These are phyloP conservation scores for Panaeolus cyanescens DNA, from an alignment of 768 basidiomycete genomes.

Conservation along the genomic window DNA sequence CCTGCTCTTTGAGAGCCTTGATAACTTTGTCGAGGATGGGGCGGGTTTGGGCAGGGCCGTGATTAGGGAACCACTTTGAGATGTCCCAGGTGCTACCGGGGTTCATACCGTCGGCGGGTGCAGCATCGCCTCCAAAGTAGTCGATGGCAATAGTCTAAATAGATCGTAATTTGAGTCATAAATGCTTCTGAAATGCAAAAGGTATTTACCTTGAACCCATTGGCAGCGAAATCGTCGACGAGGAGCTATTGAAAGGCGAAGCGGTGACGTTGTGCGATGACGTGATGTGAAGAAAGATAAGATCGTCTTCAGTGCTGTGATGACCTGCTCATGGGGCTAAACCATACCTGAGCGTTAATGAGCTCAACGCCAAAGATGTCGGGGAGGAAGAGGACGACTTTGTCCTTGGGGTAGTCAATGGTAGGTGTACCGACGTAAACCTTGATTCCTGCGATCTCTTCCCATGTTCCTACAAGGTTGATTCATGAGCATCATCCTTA, in stretches of 20 bases:
- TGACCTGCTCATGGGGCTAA: not conserved
- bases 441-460: slow-evolving; percentile 48
- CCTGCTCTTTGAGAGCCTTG: slow-evolving; percentile 54
- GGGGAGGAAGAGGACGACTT: slow-evolving; percentile 55
- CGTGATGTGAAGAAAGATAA: not conserved
- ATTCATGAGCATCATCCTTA: not conserved
- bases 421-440: slow-evolving; percentile 59
- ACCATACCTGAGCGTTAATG: slow-evolving; percentile 35
- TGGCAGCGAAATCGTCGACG: slow-evolving; percentile 44
- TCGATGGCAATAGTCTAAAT: slow-evolving; percentile 38
- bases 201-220: slow-evolving; percentile 42
- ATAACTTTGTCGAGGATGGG: slow-evolving; percentile 59
- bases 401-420: slow-evolving; percentile 51
- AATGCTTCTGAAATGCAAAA: not conserved
- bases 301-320: too few species aligned
- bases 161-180: slow-evolving; percentile 10
- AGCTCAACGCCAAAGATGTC: slow-evolving; percentile 56
- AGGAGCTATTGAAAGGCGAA: too few species aligned
- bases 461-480: slow-evolving; percentile 42
- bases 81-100: slow-evolving; percentile 39
- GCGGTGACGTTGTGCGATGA: too few species aligned
- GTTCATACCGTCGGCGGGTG: slow-evolving; percentile 36
- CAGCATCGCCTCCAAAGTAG: slow-evolving; percentile 42
- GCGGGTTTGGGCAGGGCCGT: slow-evolving; percentile 41
- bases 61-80: slow-evolving; percentile 43